Conservation (phyloP, 2,329 filamentous ascomycete genomes). For the Trichoderma endophyticum region DNA sequence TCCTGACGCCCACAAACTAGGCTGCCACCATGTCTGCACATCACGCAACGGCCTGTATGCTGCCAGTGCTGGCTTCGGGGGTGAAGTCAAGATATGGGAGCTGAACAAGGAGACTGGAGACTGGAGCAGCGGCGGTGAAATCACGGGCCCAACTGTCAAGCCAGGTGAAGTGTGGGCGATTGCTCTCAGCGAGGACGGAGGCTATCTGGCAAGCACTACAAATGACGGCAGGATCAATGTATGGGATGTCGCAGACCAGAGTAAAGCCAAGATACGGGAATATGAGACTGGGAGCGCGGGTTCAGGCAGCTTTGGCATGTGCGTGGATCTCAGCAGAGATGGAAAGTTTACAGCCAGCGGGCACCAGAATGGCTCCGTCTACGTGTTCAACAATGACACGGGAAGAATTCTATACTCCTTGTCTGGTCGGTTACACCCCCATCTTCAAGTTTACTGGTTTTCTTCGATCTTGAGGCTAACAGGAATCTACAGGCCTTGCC, state of each 20-base stretch:
- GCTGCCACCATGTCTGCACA: slow-evolving; percentile 84
- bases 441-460: not conserved
- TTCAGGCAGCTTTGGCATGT: slow-evolving; percentile 86
- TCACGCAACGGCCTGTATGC: slow-evolving; percentile 66
- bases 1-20: slow-evolving; percentile 75
- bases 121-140: slow-evolving; percentile 44
- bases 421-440: slow-evolving; percentile 54
- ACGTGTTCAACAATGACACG: slow-evolving; percentile 92
- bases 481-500: slow-evolving; percentile 61
- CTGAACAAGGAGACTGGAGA: slow-evolving; percentile 54
- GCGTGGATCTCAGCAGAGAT: slow-evolving; percentile 75
- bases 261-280: slow-evolving; percentile 65
- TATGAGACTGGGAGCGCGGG: slow-evolving; percentile 72
- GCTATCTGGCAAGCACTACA: slow-evolving; percentile 81
- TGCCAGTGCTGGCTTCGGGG: slow-evolving; percentile 83
- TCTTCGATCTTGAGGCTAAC: slow-evolving; percentile 13
- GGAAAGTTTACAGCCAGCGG: slow-evolving; percentile 86
- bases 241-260: slow-evolving; percentile 65
- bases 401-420: slow-evolving; percentile 82
- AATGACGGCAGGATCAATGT: slow-evolving; percentile 86
- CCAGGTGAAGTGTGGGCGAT: slow-evolving; percentile 82
- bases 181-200: slow-evolving; percentile 78
- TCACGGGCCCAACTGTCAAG: slow-evolving; percentile 46
- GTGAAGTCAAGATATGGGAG: slow-evolving; percentile 82
- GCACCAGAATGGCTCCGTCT: slow-evolving; percentile 87